phyloP scores from a whole-genome alignment of 2,329 filamentous ascomycete genomes.

The Lasiodiplodia gonubiensis region DNA sequence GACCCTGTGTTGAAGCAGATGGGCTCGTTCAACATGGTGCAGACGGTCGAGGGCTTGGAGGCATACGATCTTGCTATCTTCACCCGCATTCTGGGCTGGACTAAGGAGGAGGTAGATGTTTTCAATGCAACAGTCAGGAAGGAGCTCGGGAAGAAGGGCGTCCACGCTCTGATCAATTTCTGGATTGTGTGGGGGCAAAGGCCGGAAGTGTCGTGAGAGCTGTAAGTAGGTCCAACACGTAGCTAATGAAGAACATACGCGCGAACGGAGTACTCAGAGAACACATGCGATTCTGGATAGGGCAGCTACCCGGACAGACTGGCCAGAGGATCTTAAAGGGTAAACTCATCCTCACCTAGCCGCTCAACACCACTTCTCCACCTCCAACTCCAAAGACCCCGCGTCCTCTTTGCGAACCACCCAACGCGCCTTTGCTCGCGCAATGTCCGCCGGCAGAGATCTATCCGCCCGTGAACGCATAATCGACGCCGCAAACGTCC shows the following conservation, averaged over 20 bases:
- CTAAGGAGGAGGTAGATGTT: slow-evolving; percentile 49
- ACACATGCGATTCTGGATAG: background rate
- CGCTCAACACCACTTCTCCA: background rate
- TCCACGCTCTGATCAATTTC: background rate
- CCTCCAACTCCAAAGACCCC: background rate
- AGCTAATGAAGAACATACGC: background rate
- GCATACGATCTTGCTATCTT: slow-evolving; percentile 50
- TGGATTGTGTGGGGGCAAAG: background rate
- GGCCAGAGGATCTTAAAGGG: background rate
- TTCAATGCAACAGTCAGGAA: slow-evolving; percentile 38
- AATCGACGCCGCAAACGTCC: background rate
- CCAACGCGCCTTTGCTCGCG: background rate
- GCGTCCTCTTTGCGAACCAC: background rate
- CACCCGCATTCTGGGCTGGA: slow-evolving; percentile 51
- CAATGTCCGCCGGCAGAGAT: background rate
- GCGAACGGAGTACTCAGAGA: background rate
- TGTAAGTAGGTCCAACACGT: background rate
- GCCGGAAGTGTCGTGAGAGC: background rate
- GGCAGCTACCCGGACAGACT: background rate
- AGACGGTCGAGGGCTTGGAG: slow-evolving; percentile 50
- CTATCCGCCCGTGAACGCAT: background rate
- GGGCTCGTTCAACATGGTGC: slow-evolving; percentile 42
- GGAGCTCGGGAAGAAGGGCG: slow-evolving; percentile 33
- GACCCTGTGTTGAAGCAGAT: slow-evolving; percentile 32
- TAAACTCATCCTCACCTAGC: background rate